A percentile compares a stretch with the other conserved stretches of the same genome.
These are phyloP conservation scores for Lindgomyces ingoldianus DNA, from an alignment of 495 filamentous ascomycete genomes.

Conservation along the genomic window DNA sequence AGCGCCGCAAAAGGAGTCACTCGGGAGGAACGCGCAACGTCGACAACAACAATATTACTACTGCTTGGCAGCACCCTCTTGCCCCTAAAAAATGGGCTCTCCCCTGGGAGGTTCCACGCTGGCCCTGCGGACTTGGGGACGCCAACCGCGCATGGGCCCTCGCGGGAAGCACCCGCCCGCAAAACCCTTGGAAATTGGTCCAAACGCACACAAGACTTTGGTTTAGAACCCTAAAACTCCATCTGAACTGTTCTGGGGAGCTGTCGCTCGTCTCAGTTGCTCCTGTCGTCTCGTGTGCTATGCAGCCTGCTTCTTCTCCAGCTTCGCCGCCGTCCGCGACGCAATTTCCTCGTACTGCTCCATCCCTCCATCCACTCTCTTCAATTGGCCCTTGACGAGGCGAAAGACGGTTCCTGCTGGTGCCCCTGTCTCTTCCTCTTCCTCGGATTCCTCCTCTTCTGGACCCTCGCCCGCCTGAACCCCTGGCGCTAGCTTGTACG, in stretches of 20 bases:
- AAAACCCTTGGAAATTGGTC: background rate
- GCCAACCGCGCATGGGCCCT: background rate
- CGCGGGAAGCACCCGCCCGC: background rate
- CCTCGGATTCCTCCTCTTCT: conserved; percentile 51
- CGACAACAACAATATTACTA: conserved; percentile 17
- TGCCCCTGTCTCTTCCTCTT: conserved; percentile 47
- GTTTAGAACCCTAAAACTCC: background rate
- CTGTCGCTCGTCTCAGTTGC: background rate
- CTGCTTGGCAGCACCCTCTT: background rate
- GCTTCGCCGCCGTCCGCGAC: conserved; percentile 29
- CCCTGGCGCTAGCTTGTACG: conserved; percentile 49
- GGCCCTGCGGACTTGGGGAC: background rate
- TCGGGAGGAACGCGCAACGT: background rate
- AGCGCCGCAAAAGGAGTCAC: conserved; percentile 1
- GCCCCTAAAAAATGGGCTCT: conserved; percentile 14
- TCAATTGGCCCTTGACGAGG: conserved; percentile 40
- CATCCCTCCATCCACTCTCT: conserved; percentile 43
- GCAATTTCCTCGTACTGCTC: conserved; percentile 44
- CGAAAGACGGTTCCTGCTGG: conserved; percentile 39
- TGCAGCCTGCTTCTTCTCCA: conserved; percentile 26
- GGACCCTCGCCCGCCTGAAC: conserved; percentile 51
- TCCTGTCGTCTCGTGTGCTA: background rate
- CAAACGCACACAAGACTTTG: background rate
- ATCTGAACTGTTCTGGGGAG: background rate
- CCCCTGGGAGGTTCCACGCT: background rate